Conservation (phyloP, 148 eudicot species). For the Pharnaceum exiguum region DNA sequence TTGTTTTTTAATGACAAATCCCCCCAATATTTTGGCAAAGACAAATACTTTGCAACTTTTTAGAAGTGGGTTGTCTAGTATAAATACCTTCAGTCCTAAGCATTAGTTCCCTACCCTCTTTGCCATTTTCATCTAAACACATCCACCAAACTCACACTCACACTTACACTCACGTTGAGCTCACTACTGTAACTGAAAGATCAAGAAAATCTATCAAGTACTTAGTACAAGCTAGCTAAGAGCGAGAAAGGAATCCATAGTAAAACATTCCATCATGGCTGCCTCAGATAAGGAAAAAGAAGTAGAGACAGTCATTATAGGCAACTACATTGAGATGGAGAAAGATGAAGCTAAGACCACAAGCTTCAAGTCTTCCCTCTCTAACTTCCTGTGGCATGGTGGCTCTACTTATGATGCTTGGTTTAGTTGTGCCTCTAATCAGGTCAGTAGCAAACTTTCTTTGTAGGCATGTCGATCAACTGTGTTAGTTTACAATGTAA, state of each 20-base stretch:
- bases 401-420: slow-evolving; percentile 96
- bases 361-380: slow-evolving; percentile 49
- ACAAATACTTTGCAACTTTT: slow-evolving; percentile 28
- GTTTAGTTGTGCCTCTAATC: slow-evolving; percentile 97
- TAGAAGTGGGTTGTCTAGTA: slow-evolving; percentile 21
- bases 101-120: slow-evolving; percentile 10
- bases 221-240: neutral
- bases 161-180: too few species aligned
- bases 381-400: slow-evolving; percentile 83
- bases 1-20: neutral
- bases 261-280: too few species aligned
- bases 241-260: neutral
- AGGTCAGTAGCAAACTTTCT: slow-evolving; percentile 29
- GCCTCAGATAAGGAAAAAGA: slow-evolving; percentile 38
- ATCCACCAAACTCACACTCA: slow-evolving; percentile 7
- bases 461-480: neutral
- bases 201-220: neutral
- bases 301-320: slow-evolving; percentile 59
- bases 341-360: slow-evolving; percentile 37
- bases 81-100: slow-evolving; percentile 14
- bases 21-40: slow-evolving; percentile 8
- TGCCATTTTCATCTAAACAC: slow-evolving; percentile 2
- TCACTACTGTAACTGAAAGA: neutral
- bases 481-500: neutral
- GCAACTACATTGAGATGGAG: slow-evolving; percentile 85